Evolutionary conservation across 2,329 filamentous ascomycete genomes (phyloP).

Genomic region (Torrubiella hemipterigena): DNA sequence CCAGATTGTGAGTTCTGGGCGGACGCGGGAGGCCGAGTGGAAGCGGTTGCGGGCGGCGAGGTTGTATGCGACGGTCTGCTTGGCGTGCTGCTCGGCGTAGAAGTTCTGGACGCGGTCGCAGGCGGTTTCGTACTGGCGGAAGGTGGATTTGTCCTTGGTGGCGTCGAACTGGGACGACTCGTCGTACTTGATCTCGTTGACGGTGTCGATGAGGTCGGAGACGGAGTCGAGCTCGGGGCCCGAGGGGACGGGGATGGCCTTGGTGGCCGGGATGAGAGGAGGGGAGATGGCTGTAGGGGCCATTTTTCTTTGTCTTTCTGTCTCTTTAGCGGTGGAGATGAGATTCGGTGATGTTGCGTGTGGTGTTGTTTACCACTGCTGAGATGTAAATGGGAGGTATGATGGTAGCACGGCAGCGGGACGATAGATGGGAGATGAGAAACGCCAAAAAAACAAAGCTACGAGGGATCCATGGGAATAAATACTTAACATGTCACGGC

Average conservation of each 20-base stretch:
- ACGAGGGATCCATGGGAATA: background rate
- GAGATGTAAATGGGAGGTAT: too few species aligned
- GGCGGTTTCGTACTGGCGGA: constrained; percentile 73
- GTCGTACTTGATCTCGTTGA: constrained; percentile 41
- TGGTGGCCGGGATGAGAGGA: constrained; percentile 5
- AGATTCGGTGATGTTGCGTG: background rate
- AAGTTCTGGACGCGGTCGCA: constrained; percentile 79
- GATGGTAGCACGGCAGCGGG: too few species aligned
- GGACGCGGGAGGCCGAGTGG: constrained; percentile 44
- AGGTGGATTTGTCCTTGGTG: constrained; percentile 67
- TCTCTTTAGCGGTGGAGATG: background rate
- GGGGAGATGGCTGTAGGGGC: constrained; percentile 12
- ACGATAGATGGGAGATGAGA: background rate
- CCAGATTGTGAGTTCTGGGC: constrained; percentile 74
- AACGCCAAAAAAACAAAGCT: background rate
- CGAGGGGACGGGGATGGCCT: constrained; percentile 7
- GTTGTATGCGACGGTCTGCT: constrained; percentile 76
- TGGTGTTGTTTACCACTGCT: too few species aligned
- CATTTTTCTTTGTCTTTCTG: constrained; percentile 9
- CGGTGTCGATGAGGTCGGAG: constrained; percentile 36
- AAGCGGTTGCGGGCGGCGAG: constrained; percentile 55
- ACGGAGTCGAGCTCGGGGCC: constrained; percentile 30
- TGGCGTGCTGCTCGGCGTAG: constrained; percentile 61
- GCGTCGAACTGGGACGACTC: constrained; percentile 54
- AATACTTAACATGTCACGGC: background rate